Evolutionary conservation across 352 stramenopile species (phyloP).

Genomic region (Phytophthora pini): DNA sequence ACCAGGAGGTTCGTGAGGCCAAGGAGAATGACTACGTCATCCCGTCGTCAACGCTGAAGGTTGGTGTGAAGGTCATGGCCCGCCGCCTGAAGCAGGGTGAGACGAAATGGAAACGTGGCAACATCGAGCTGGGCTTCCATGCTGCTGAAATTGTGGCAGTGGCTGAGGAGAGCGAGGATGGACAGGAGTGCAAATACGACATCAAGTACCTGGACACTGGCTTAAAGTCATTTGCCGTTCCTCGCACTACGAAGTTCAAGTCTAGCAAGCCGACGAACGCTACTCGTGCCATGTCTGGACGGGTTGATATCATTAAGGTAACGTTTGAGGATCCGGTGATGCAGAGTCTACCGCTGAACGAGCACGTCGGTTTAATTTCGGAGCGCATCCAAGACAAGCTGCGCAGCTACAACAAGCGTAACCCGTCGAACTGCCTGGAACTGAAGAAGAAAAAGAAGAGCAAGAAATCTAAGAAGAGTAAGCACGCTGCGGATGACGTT

Average conservation of each 20-base stretch:
- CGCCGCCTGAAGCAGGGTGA: conserved; percentile 80
- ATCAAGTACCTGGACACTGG: conserved; percentile 89
- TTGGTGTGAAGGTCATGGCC: conserved; percentile 67
- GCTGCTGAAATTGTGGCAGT: conserved; percentile 74
- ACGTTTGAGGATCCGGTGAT: conserved; percentile 84
- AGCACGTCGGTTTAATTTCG: conserved; percentile 88
- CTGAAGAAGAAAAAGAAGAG: conserved; percentile 64
- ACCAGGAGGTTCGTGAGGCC: conserved; percentile 68
- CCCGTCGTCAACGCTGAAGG: conserved; percentile 46
- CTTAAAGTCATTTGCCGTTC: conserved; percentile 79
- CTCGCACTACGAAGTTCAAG: conserved; percentile 83
- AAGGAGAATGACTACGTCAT: conserved; percentile 55
- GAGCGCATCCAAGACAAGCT: conserved; percentile 89
- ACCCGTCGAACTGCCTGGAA: conserved; percentile 77
- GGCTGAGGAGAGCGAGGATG: conserved; percentile 67
- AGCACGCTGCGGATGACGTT: conserved; percentile 48
- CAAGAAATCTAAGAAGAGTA: conserved; percentile 82
- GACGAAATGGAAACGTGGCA: conserved; percentile 88
- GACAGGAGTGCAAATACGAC: conserved; percentile 81
- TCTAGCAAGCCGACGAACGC: conserved; percentile 64
- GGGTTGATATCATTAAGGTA: conserved; percentile 83
- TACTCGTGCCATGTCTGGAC: conserved; percentile 79
- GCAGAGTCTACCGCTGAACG: conserved; percentile 83
- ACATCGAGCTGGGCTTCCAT: conserved; percentile 81
- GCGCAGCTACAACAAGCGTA: conserved; percentile 76